Conservation (phyloP, 2,329 filamentous ascomycete species). For the Colletotrichum melonis region DNA sequence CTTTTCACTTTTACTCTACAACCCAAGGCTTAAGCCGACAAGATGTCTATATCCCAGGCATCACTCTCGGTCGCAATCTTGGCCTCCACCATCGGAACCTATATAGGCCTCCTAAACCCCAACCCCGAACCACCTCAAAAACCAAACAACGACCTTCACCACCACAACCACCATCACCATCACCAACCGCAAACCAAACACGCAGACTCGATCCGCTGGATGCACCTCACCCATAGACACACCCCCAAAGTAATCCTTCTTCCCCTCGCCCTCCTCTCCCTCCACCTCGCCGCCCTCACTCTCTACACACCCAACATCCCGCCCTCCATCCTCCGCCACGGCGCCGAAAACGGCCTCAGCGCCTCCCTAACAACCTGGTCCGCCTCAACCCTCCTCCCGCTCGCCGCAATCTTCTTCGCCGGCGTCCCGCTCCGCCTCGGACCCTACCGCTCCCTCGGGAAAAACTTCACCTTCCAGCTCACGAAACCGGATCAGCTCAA, state of each 20-base stretch:
- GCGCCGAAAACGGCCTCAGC: constrained; percentile 47
- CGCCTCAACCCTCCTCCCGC: constrained; percentile 45
- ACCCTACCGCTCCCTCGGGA: constrained; percentile 58
- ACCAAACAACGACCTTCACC: constrained; percentile 37
- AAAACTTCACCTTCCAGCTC: constrained; percentile 65
- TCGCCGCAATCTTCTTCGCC: constrained; percentile 44
- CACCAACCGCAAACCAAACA: neutral
- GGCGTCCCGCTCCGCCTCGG: constrained; percentile 44
- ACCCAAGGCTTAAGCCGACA: neutral
- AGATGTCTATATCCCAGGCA: neutral
- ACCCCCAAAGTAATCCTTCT: constrained; percentile 36
- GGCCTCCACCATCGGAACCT: constrained; percentile 44
- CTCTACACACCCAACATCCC: constrained; percentile 40
- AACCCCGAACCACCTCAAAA: constrained; percentile 39
- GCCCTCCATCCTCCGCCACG: constrained; percentile 39
- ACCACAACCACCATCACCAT: neutral
- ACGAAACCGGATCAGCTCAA: constrained; percentile 56
- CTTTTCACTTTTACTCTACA: too few relatives aligned
- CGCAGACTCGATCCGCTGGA: constrained; percentile 36
- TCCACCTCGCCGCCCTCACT: constrained; percentile 39
- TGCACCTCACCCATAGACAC: constrained; percentile 42
- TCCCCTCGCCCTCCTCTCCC: constrained; percentile 41
- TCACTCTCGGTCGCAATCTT: constrained; percentile 35
- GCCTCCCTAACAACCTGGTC: constrained; percentile 49
- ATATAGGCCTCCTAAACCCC: constrained; percentile 45